A percentile compares a stretch with the other conserved stretches of the same genome.
Evolutionary conservation across 2,329 filamentous ascomycete genomes (phyloP).

Genomic region (Trichoderma gracile): DNA sequence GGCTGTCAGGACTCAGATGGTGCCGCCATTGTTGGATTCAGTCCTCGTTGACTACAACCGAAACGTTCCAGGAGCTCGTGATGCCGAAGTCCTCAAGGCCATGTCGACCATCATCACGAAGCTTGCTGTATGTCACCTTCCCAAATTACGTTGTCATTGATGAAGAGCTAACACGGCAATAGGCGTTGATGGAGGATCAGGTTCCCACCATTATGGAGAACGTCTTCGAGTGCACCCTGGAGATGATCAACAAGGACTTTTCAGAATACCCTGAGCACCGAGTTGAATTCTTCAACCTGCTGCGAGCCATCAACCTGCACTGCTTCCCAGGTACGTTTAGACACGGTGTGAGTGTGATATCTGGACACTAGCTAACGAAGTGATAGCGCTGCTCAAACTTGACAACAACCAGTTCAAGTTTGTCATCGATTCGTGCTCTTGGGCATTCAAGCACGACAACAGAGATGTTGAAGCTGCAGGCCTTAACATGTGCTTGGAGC

Average conservation of each 20-base stretch:
- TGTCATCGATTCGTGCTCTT: slow-evolving; percentile 98
- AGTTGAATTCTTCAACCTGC: slow-evolving; percentile 98
- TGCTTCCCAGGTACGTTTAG: slow-evolving; percentile 74
- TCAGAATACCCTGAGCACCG: slow-evolving; percentile 98
- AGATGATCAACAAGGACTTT: slow-evolving; percentile 99
- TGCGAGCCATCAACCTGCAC: slow-evolving; percentile 93
- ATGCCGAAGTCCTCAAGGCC: slow-evolving; percentile 93
- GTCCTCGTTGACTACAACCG: slow-evolving; percentile 95
- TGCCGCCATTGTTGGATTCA: slow-evolving; percentile 91
- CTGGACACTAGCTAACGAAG: slow-evolving; percentile 16
- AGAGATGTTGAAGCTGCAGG: slow-evolving; percentile 95
- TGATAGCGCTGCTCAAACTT: slow-evolving; percentile 76
- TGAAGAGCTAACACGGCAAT: slow-evolving; percentile 23
- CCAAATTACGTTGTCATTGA: neutral
- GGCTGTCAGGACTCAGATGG: slow-evolving; percentile 89
- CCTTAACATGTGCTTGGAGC: slow-evolving; percentile 95
- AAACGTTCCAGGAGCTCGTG: slow-evolving; percentile 92
- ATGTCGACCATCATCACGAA: slow-evolving; percentile 98
- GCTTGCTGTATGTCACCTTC: slow-evolving; percentile 75
- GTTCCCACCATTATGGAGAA: slow-evolving; percentile 97
- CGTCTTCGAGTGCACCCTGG: slow-evolving; percentile 95
- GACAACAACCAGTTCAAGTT: slow-evolving; percentile 98
- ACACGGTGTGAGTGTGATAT: neutral
- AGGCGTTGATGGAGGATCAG: slow-evolving; percentile 97
- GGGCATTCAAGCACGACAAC: slow-evolving; percentile 99